Base-by-base conservation (phyloP, 768 basidiomycete genomes). In the Mrakia frigida region DNA sequence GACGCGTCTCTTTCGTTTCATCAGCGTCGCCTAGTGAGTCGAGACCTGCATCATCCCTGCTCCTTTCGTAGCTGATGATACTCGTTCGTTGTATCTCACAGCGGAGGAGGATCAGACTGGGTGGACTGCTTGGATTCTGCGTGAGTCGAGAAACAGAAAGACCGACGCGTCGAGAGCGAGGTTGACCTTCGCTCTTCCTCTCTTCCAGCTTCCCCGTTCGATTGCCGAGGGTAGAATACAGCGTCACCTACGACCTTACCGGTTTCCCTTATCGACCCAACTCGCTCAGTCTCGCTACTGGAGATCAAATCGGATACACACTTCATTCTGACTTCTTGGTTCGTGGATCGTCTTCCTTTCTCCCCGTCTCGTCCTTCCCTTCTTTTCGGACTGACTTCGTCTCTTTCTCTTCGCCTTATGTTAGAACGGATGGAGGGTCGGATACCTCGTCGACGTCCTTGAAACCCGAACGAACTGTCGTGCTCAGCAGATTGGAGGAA, bases 391-490 rank as follows among this genome's bases (percentile, higher is more conserved):
- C 59, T 60, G 59, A 37, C 33, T 6, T 6, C 10, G 10, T 14
- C 21, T 35, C 63, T 31, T 33, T 65, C 6, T 39, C 13, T 25
- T 33, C 9, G 14, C 23, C 21, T 10, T n/a, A 6, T 9, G 4
- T 28, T 14, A 56, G 56, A 56, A 56, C 31, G 63, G 63, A 7
- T 65, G 63, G 63, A n/a, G 31, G 37, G 33, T 31, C 1, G 63
- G 63, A 9, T 65, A 65, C 16, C 63, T 65, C 23, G 63, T 65
- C 35, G 63, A 65, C 7, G 63, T 65, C 16, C 37, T 65, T 23
- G 63, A 65, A 33, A 65, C 63, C 1, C 33, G 37, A 65, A 23
- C 63, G 16, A 65, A 33, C 63, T 65, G 63, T 35, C 63, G 63
- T 10, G n/a, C 1, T 7, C 23, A 16, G 3, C 63, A 35, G 33